Evolutionary conservation across 768 basidiomycete species (phyloP).

Genomic region (Suillus placidus): DNA sequence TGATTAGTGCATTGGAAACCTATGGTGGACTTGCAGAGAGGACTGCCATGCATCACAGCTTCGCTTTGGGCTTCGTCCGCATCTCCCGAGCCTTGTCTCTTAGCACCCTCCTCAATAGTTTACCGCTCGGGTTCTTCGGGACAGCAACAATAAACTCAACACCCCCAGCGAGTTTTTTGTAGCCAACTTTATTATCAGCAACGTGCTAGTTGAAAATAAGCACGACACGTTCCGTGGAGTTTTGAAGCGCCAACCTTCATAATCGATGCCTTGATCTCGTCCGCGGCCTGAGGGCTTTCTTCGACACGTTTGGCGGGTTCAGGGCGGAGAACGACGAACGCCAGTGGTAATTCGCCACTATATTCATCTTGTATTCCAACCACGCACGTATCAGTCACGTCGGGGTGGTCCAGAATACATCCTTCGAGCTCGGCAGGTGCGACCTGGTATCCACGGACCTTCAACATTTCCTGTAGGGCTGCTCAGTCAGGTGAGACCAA

Average conservation of each 20-base stretch:
- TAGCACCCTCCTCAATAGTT: slow-evolving; percentile 58
- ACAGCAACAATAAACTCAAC: slow-evolving; percentile 63
- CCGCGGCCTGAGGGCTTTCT: slow-evolving; percentile 34
- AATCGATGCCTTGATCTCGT: slow-evolving; percentile 43
- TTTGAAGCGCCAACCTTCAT: slow-evolving; percentile 49
- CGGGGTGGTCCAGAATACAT: slow-evolving; percentile 60
- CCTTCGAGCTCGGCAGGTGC: slow-evolving; percentile 71
- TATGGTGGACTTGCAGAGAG: neutral
- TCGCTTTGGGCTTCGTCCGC: slow-evolving; percentile 22
- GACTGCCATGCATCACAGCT: slow-evolving; percentile 25
- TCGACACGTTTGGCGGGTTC: slow-evolving; percentile 40
- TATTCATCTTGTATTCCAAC: slow-evolving; percentile 74
- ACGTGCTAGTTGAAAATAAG: slow-evolving; percentile 48
- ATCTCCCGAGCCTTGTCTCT: slow-evolving; percentile 48
- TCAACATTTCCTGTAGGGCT: slow-evolving; percentile 64
- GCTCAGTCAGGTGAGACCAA: neutral
- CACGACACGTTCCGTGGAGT: neutral
- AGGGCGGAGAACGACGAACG: slow-evolving; percentile 60
- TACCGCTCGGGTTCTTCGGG: slow-evolving; percentile 76
- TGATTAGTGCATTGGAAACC: neutral
- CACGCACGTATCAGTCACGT: slow-evolving; percentile 64
- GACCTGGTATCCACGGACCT: slow-evolving; percentile 61
- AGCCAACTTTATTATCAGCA: slow-evolving; percentile 56
- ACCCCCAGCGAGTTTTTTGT: slow-evolving; percentile 65
- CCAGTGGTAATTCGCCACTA: slow-evolving; percentile 73